Evolutionary conservation across 768 basidiomycete genomes (phyloP).

Genomic region (Lactarius tabidus): DNA sequence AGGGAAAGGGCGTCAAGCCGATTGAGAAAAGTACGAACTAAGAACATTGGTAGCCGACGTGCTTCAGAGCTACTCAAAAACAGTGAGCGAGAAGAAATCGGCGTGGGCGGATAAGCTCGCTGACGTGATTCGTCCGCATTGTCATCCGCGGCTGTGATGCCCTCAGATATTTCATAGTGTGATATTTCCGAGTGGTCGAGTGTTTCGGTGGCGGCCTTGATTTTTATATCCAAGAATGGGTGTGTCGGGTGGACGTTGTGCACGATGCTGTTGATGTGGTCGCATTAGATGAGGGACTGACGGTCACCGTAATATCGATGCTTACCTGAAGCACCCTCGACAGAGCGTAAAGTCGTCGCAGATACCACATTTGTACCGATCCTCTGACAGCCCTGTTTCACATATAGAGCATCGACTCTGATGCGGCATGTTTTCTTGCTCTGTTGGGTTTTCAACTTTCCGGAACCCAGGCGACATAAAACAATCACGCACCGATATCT

Average conservation of each 20-base stretch:
- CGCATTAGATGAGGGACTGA: conserved; percentile 6
- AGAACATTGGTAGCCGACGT: conserved; percentile 17
- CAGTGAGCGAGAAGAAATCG: neutral
- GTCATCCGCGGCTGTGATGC: conserved; percentile 5
- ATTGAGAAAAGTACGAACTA: conserved; percentile 13
- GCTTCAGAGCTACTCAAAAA: conserved; percentile 21
- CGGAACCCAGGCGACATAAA: conserved; percentile 4
- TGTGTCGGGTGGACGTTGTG: conserved; percentile 90
- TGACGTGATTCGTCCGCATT: conserved; percentile 21
- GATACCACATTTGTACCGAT: conserved; percentile 83
- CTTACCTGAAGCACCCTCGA: conserved; percentile 75
- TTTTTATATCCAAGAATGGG: conserved; percentile 78
- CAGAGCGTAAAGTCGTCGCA: conserved; percentile 81
- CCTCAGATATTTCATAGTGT: no score
- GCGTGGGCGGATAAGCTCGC: neutral
- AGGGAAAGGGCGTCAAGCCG: neutral
- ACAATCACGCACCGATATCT: conserved; percentile 66
- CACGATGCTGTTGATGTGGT: conserved; percentile 55
- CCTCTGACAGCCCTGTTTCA: conserved; percentile 49
- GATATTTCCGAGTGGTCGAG: conserved; percentile 39
- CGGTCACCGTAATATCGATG: conserved; percentile 5
- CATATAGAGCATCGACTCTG: conserved; percentile 87
- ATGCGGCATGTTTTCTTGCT: conserved; percentile 56
- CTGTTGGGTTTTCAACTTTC: conserved; percentile 35
- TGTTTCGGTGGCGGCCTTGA: conserved; percentile 41